A percentile compares a stretch with the other conserved stretches of the same genome.
These are phyloP conservation scores for Grosmannia serpens DNA, from an alignment of 2,329 filamentous ascomycete genomes.

Conservation along the genomic window DNA sequence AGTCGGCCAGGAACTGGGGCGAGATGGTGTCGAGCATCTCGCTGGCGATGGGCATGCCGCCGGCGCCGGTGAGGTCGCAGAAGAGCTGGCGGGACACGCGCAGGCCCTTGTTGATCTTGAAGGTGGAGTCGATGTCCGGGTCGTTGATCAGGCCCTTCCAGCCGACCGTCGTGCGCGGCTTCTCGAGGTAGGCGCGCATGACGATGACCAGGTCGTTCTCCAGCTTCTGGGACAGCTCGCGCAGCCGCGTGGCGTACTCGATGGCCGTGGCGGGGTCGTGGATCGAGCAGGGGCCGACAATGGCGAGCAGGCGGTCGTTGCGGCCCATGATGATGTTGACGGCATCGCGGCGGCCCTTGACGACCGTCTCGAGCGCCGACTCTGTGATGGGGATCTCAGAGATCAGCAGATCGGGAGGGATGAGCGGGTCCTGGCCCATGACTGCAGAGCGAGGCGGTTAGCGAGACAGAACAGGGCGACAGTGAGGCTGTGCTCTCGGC, in stretches of 20 bases:
- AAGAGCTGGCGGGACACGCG: conserved; percentile 88
- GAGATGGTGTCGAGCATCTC: conserved; percentile 99
- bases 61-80: conserved; percentile 71
- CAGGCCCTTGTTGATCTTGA: conserved; percentile 98
- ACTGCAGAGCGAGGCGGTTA: conserved; percentile 38
- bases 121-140: conserved; percentile 92
- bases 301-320: conserved; percentile 81
- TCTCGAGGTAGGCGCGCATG: conserved; percentile 98
- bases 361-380: conserved; percentile 52
- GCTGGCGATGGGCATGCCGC: conserved; percentile 90
- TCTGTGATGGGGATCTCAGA: conserved; percentile 68
- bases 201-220: conserved; percentile 77
- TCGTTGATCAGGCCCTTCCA: conserved; percentile 99
- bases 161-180: conserved; percentile 93
- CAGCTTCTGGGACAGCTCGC: conserved; percentile 66
- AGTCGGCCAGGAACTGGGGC: conserved; percentile 91
- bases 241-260: conserved; percentile 76
- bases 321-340: conserved; percentile 67
- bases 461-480: not conserved
- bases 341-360: conserved; percentile 57
- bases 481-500: not conserved
- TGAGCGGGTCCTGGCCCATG: conserved; percentile 85
- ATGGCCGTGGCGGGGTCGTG: conserved; percentile 83
- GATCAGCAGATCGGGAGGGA: conserved; percentile 76
- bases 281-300: conserved; percentile 93